These are phyloP conservation scores for Fusarium fujikuroi DNA, from an alignment of 2,329 filamentous ascomycete genomes.

Conservation along the genomic window DNA sequence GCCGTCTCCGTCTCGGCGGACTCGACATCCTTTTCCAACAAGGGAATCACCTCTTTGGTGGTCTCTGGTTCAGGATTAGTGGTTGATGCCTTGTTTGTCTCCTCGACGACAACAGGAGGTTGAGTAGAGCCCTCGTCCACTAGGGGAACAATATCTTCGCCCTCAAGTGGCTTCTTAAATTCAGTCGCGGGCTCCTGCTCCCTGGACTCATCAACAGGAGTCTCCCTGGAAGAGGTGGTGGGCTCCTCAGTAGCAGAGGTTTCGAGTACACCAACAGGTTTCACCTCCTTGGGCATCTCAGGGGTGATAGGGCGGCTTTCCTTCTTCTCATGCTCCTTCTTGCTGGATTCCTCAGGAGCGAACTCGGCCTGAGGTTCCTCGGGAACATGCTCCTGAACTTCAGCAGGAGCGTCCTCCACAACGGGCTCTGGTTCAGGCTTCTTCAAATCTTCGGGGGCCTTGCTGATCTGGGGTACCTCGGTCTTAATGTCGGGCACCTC, in stretches of 20 bases:
- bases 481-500: slow-evolving; percentile 3
- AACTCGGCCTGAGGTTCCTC: slow-evolving; percentile 13
- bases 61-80: slow-evolving; percentile 11
- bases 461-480: neutral
- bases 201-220: neutral
- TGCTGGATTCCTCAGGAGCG: slow-evolving; percentile 3
- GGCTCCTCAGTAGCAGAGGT: slow-evolving; percentile 20
- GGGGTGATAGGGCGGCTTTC: slow-evolving; percentile 7
- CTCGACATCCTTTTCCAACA: slow-evolving; percentile 23
- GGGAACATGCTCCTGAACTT: slow-evolving; percentile 22
- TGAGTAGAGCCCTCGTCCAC: slow-evolving; percentile 24
- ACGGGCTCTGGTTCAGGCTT: slow-evolving; percentile 10
- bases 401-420: slow-evolving; percentile 22
- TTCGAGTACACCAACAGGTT: neutral
- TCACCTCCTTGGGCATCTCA: slow-evolving; percentile 4
- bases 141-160: slow-evolving; percentile 18
- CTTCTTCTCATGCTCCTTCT: slow-evolving; percentile 1
- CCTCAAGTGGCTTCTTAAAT: slow-evolving; percentile 11
- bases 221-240: slow-evolving; percentile 10
- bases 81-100: slow-evolving; percentile 8
- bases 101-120: slow-evolving; percentile 8
- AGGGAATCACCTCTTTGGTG: slow-evolving; percentile 15
- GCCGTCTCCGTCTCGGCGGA: neutral
- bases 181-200: neutral
- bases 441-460: neutral